A percentile compares a stretch with the other conserved stretches of the same genome.
Evolutionary conservation across 2,329 filamentous ascomycete genomes (phyloP).

Genomic region (Amauroascus niger): DNA sequence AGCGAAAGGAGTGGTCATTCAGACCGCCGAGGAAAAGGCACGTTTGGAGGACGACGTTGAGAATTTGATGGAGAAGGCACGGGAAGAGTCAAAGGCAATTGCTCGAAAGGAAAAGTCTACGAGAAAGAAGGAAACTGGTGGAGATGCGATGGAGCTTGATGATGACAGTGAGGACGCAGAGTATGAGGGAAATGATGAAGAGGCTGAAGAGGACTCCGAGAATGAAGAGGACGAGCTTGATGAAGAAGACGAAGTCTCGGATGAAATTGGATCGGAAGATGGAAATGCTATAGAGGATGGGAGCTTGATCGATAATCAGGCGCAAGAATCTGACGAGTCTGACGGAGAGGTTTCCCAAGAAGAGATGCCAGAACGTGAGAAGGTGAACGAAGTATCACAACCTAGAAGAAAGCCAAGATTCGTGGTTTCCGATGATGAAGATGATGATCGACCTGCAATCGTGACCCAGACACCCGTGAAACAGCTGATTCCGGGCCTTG

Average conservation of each 20-base stretch:
- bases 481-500: constrained; percentile 58
- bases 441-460: constrained; percentile 29
- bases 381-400: constrained; percentile 26
- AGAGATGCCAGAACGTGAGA: constrained; percentile 36
- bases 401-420: constrained; percentile 45
- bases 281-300: background rate
- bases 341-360: constrained; percentile 23
- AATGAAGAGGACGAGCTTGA: constrained; percentile 21
- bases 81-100: constrained; percentile 69
- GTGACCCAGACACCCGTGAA: constrained; percentile 26
- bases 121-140: constrained; percentile 55
- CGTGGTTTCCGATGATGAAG: constrained; percentile 59
- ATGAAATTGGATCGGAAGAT: constrained; percentile 17
- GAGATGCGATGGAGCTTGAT: constrained; percentile 19
- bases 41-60: constrained; percentile 74
- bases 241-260: constrained; percentile 20
- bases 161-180: constrained; percentile 41
- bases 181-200: constrained; percentile 39
- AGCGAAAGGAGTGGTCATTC: constrained; percentile 68
- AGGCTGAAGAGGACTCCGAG: constrained; percentile 31
- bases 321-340: constrained; percentile 29
- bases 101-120: constrained; percentile 65
- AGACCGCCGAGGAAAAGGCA: constrained; percentile 78
- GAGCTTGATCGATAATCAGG: constrained; percentile 32
- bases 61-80: constrained; percentile 74